Percentiles rank a stretch among this genome's conserved stretches.
Evolutionary conservation across 2,329 filamentous ascomycete species (phyloP).

Genomic region (Fusarium sp.): DNA sequence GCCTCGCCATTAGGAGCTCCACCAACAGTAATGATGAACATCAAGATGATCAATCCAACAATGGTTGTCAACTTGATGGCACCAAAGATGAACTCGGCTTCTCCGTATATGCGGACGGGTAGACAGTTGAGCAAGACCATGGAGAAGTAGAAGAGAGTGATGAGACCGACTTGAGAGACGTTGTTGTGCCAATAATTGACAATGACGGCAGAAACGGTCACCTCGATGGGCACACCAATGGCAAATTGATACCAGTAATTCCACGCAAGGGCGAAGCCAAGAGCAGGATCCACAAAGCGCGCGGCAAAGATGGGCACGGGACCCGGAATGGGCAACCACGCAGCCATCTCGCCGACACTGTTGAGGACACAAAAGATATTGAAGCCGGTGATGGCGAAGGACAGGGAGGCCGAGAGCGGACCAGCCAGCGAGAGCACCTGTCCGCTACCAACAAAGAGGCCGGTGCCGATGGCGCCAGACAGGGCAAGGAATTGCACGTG

Average conservation of each 20-base stretch:
- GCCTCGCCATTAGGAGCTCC: slow-evolving; percentile 67
- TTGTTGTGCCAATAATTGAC: slow-evolving; percentile 72
- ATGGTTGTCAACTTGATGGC: slow-evolving; percentile 73
- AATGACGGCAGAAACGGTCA: slow-evolving; percentile 71
- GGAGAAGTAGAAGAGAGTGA: slow-evolving; percentile 27
- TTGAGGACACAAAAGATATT: slow-evolving; percentile 12
- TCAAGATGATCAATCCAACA: slow-evolving; percentile 69
- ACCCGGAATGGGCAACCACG: slow-evolving; percentile 28
- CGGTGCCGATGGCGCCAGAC: slow-evolving; percentile 14
- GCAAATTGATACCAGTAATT: slow-evolving; percentile 76
- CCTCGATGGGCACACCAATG: slow-evolving; percentile 72
- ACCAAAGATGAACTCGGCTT: slow-evolving; percentile 75
- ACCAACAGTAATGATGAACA: slow-evolving; percentile 64
- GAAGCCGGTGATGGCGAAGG: slow-evolving; percentile 9
- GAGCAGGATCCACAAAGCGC: slow-evolving; percentile 69
- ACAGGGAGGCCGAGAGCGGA: slow-evolving; percentile 5
- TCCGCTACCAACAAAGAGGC: slow-evolving; percentile 8
- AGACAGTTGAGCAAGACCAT: slow-evolving; percentile 33
- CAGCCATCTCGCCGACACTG: slow-evolving; percentile 13
- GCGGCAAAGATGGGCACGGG: slow-evolving; percentile 38
- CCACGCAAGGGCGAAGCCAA: slow-evolving; percentile 64
- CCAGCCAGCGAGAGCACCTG: slow-evolving; percentile 4
- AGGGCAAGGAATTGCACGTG: slow-evolving; percentile 15
- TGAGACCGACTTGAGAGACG: slow-evolving; percentile 19
- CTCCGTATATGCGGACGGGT: slow-evolving; percentile 56